Evolutionary conservation across 2,329 filamentous ascomycete genomes (phyloP).

Genomic region (Calonectria pteridis): DNA sequence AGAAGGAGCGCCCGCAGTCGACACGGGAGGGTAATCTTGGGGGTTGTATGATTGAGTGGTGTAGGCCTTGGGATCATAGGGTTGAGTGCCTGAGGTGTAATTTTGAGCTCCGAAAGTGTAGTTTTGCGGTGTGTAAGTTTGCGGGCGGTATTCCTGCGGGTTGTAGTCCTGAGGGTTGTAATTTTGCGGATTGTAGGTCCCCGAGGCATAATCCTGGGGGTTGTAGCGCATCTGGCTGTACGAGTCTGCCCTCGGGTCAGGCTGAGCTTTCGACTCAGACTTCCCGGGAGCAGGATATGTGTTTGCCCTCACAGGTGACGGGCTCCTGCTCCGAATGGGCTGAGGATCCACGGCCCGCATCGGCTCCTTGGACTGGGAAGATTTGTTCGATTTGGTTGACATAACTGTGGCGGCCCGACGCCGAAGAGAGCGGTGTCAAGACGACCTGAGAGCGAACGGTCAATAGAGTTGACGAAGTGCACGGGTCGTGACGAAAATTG

Average conservation of each 20-base stretch:
- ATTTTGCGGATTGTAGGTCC: slow-evolving; percentile 35
- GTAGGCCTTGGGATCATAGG: slow-evolving; percentile 14
- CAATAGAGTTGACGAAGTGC: background rate
- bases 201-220: slow-evolving; percentile 33
- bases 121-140: background rate
- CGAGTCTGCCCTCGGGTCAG: slow-evolving; percentile 27
- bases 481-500: background rate
- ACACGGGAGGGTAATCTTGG: slow-evolving; percentile 39
- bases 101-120: background rate
- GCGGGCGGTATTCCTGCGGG: slow-evolving; percentile 12
- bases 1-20: slow-evolving; percentile 3
- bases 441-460: background rate
- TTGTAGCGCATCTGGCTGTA: slow-evolving; percentile 35
- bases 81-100: background rate
- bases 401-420: slow-evolving; percentile 11
- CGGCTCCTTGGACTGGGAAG: slow-evolving; percentile 40
- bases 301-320: slow-evolving; percentile 36
- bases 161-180: slow-evolving; percentile 27
- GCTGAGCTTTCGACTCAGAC: slow-evolving; percentile 8
- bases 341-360: slow-evolving; percentile 45
- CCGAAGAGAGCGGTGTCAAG: slow-evolving; percentile 7
- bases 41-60: slow-evolving; percentile 13
- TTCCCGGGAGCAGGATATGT: slow-evolving; percentile 28
- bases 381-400: slow-evolving; percentile 29
- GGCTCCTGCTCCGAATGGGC: slow-evolving; percentile 41